Conservation (phyloP, 306 rosid species). For the Dryas drummondii region DNA sequence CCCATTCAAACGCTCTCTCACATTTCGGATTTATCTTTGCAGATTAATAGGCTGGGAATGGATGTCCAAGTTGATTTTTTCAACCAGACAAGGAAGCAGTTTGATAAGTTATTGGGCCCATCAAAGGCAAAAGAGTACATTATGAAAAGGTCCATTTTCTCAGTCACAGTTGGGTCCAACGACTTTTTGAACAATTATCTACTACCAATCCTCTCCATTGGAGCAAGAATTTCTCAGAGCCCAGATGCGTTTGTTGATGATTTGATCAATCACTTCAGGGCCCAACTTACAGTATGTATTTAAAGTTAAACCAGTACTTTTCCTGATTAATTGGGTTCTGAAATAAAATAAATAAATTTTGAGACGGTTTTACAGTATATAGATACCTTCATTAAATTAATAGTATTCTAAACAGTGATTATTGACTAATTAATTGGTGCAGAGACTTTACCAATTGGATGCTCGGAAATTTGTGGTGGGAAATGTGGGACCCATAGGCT, state of each 20-base stretch:
- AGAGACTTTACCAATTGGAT: constrained; percentile 84
- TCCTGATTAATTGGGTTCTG: not conserved
- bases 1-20: too few relatives aligned
- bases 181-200: constrained; percentile 91
- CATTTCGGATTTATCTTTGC: not conserved
- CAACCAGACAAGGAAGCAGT: constrained; percentile 69
- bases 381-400: too few relatives aligned
- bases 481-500: constrained; percentile 89
- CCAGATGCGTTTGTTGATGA: constrained; percentile 77
- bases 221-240: constrained; percentile 74
- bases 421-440: constrained; percentile 12
- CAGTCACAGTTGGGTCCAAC: constrained; percentile 76
- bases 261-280: constrained; percentile 63
- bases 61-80: constrained; percentile 84
- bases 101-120: constrained; percentile 61
- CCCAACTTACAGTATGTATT: constrained; percentile 61
- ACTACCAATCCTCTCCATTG: constrained; percentile 80
- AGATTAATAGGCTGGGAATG: constrained; percentile 91
- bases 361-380: too few relatives aligned
- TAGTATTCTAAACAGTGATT: not conserved
- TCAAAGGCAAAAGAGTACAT: constrained; percentile 61
- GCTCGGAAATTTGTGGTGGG: constrained; percentile 81
- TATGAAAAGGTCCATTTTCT: constrained; percentile 63
- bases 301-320: too few relatives aligned
- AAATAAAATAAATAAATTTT: too few relatives aligned